Evolutionary conservation across 257 asterid species (phyloP), one percentile per base, ranked within the genome.

Genomic region (Ilex aquifolium): DNA sequence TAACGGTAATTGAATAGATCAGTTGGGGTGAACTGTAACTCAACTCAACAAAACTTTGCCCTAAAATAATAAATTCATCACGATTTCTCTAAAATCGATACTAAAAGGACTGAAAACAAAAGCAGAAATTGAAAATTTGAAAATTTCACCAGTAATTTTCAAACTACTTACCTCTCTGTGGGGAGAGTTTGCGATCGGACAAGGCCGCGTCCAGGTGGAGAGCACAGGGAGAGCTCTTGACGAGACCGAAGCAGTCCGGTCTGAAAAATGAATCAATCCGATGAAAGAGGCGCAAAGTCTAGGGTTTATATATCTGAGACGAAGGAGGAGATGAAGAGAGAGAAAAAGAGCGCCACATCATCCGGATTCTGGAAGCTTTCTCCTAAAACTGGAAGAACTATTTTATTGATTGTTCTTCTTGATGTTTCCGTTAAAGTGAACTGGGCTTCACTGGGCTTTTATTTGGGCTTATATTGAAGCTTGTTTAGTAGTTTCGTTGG

Each of bases 141-240:
- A 17, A 15, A 42, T 48, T 14, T 15, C 56, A 9, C 17, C 27
- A 21, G 27, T 1, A 21, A 21, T 21, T 21, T 21, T 21, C 27
- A 21, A 21, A 21, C 27, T 21, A 52, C 52, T 21, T 21, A 21
- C 27, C 29, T 59, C 84, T 96, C 87, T 82, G 85, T 56, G 59
- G 3, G 13, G 70, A 29, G 48, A 80, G 63, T 29, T 57, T 70
- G 36, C 75, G 77, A 76, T 83, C 56, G 12, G 80, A 70, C 10
- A 62, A 27, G 3, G 65, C 76, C 12, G 76, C 66, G 5, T 76
- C 96, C 98, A 90, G 85, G 62, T 82, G 77, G 60, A 80, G 79
- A 63, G 80, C 76, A 62, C 77, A 69, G 5, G 76, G 68, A 60
- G 82, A 64, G 62, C 74, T 77, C 73, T 79, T 80, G 48, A 66